Base-by-base conservation (phyloP, 768 basidiomycete species). In the Chalciporus sphaerocephalus region DNA sequence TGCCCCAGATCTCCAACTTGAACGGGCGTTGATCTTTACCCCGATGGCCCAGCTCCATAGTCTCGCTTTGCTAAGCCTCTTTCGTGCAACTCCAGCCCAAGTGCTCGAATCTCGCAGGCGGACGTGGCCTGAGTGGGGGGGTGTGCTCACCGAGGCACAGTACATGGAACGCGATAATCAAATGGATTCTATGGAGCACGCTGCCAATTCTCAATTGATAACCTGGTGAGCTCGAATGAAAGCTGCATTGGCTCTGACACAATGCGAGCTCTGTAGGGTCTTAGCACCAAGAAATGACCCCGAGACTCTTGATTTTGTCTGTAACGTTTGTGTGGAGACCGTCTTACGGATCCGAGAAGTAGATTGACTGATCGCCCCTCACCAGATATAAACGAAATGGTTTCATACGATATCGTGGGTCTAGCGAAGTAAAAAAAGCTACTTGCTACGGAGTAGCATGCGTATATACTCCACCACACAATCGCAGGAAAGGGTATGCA, bases 401-500 rank as follows among this genome's bases (percentile, higher is more conserved):
- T 12, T 36, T 57, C 10, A 21, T 57, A 58, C 66, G 11, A 46
- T 73, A 33, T 56, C 60, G 28, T 41, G 54, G 16, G 48, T 32
- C 27, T 45, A 25, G 50, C 33, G 44, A 20, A 34, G 48, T 54
- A n/a, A 59, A 71, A 35, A 55, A 66, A 37, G 71, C 71, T 1
- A 48, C 63, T 7, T 72, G 75, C 37, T 81, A 81, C 48, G 76
- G 64, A 2, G 62, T 85, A 36, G 79, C 79, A 0, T 72, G 72
- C 6, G 78, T 83, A 5, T 83, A 71, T 59, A 81, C 80, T 3
- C 75, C 75, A 15, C 55, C 66, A 1, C 42, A 54, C 30, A 67
- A 79, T 13, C 71, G 79, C 34, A 62, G 71, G 6, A 74, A 73
- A 30, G 82, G 82, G 8, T 83, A 79, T 50, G 80, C 74, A 4